phyloP scores from a whole-genome alignment of 164 flowering plant genomes.

The Euptelea pleiosperma region DNA sequence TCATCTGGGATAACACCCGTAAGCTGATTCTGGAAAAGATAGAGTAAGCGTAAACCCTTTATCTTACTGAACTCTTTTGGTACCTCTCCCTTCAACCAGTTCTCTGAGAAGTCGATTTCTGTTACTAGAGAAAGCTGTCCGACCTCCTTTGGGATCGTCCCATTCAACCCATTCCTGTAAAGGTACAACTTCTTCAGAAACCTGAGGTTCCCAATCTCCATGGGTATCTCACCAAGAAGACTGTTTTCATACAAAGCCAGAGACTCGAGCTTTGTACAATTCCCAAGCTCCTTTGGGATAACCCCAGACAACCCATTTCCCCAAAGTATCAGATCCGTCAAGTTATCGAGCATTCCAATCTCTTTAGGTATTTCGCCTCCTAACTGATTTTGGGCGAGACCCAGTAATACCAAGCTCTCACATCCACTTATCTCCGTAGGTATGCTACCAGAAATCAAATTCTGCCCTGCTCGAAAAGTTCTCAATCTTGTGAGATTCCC shows the following conservation, averaged over 20 bases:
- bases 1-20: constrained; percentile 80
- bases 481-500: constrained; percentile 68
- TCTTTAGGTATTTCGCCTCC: constrained; percentile 67
- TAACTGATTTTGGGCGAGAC: constrained; percentile 74
- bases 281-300: constrained; percentile 74
- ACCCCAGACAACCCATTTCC: constrained; percentile 62
- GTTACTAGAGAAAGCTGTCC: constrained; percentile 66
- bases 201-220: constrained; percentile 61
- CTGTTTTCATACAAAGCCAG: constrained; percentile 72
- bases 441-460: constrained; percentile 65
- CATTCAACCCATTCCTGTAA: constrained; percentile 76
- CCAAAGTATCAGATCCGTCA: constrained; percentile 63
- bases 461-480: constrained; percentile 83
- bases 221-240: constrained; percentile 69
- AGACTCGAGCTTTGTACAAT: constrained; percentile 57
- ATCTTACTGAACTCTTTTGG: constrained; percentile 70
- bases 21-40: constrained; percentile 77
- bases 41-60: constrained; percentile 48
- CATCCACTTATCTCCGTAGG: constrained; percentile 70
- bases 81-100: constrained; percentile 63
- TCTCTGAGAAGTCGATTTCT: constrained; percentile 93
- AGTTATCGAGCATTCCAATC: constrained; percentile 60
- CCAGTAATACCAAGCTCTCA: constrained; percentile 52
- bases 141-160: constrained; percentile 74
- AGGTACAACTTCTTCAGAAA: constrained; percentile 53